Conservation (phyloP, 1,284 basidiomycete species). For the Tremellales sp. region DNA sequence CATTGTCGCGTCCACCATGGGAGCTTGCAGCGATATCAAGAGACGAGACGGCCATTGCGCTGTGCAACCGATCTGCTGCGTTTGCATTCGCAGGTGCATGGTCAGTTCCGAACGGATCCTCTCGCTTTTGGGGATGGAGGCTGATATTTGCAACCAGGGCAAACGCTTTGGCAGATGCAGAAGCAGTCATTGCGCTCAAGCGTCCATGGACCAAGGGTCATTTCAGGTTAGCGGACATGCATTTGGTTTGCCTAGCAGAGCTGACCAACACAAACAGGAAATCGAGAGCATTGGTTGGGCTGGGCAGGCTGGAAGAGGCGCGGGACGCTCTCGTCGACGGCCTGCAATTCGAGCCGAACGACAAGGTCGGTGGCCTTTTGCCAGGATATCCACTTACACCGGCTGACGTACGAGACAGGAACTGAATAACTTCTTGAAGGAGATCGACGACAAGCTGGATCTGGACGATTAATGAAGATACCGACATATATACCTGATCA, state of each 20-base stretch:
- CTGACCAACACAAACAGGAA: constrained; percentile 19
- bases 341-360: constrained; percentile 83
- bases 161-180: constrained; percentile 83
- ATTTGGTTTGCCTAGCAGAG: background rate
- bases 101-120: too few relatives aligned
- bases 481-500: too few relatives aligned
- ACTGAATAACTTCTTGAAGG: constrained; percentile 38
- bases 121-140: background rate
- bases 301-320: constrained; percentile 70
- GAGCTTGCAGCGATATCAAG: constrained; percentile 75
- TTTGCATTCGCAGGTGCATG: constrained; percentile 68
- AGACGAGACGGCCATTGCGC: constrained; percentile 81
- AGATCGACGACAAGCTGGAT: constrained; percentile 38
- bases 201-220: constrained; percentile 92
- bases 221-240: constrained; percentile 81
- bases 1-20: constrained; percentile 82
- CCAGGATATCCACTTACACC: background rate
- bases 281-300: constrained; percentile 64
- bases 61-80: constrained; percentile 89
- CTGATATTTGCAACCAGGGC: constrained; percentile 50
- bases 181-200: constrained; percentile 79
- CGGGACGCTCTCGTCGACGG: constrained; percentile 77
- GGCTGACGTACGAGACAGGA: constrained; percentile 22
- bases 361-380: constrained; percentile 55
- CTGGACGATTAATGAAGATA: too few relatives aligned